Base-by-base conservation (phyloP, 441 rosid species). In the Erodium trifolium region DNA sequence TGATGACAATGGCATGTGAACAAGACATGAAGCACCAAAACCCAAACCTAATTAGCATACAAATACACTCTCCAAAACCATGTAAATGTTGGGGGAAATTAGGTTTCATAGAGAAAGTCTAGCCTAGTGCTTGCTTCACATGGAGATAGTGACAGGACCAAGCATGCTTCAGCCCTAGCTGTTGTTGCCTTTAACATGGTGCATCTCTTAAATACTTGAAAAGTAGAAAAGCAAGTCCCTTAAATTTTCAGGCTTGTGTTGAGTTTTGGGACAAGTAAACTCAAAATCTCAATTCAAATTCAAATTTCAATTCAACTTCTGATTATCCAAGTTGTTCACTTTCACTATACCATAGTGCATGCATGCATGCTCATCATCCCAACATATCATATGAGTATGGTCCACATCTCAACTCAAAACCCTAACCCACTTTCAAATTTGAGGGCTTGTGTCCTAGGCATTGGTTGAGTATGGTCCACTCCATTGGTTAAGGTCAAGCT, bases 251-350 rank as follows among this genome's bases (percentile, higher is more conserved):
- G 63, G 63, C 11, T 3, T 59, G 11, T 59, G 63, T 19, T 59
- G 2, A 12, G 63, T 59, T 59, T 18, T 59, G 29, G 11, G 27
- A 1, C 8, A 18, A 14, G 63, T 18, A 19, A 18, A 59, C 4
- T 18, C 27, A 17, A 57, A 37, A 37, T 57, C 16, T 7, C 8
- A 53, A 5, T 14, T 53, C 18, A 59, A 59, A 18, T 59, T 55
- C 62, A 55, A 55, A 55, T 55, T 55, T 55, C 8, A 55, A 37
- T 37, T 37, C 9, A 37, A 37, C 41, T 47, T 47, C 4, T 47
- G 53, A 47, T 12, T 12, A n/a, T 47, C 53, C 53, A 47, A 47
- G 53, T 47, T 47, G 23, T 59, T 59, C 31, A 59, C 63, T 59
- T 59, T 18, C 29, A 17, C 23, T 59, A 19, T 18, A 12, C 29